Conservation (phyloP, 2,329 filamentous ascomycete genomes). For the Fusarium camptoceras region DNA sequence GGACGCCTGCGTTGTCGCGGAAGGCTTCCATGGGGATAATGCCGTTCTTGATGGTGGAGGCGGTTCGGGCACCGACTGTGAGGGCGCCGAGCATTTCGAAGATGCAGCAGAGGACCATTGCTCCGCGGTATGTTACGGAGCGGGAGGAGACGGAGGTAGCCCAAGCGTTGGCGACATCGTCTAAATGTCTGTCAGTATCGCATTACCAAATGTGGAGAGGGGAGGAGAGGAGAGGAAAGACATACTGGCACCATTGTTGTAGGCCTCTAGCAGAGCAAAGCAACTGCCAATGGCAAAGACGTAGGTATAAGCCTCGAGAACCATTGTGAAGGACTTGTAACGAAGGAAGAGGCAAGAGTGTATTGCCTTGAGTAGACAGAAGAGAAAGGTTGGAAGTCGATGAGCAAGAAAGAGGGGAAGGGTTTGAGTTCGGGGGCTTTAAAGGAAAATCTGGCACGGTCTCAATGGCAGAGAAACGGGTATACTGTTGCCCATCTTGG, state of each 20-base stretch:
- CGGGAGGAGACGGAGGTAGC: slow-evolving; percentile 85
- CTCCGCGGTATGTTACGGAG: slow-evolving; percentile 77
- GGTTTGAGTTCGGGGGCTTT: slow-evolving; percentile 25
- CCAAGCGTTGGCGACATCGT: slow-evolving; percentile 88
- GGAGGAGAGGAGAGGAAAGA: slow-evolving; percentile 39
- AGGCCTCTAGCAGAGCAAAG: slow-evolving; percentile 81
- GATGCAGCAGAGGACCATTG: slow-evolving; percentile 73
- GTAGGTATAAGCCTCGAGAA: slow-evolving; percentile 73
- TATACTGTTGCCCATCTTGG: too few species aligned
- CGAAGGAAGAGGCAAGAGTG: background rate
- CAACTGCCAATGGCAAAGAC: slow-evolving; percentile 80
- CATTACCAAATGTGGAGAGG: too few species aligned
- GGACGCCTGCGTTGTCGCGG: slow-evolving; percentile 70
- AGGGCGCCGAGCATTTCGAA: slow-evolving; percentile 77
- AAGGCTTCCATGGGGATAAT: slow-evolving; percentile 74
- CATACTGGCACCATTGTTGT: slow-evolving; percentile 83
- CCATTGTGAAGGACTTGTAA: slow-evolving; percentile 58
- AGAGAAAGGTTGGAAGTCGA: slow-evolving; percentile 22
- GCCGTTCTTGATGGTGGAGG: slow-evolving; percentile 83
- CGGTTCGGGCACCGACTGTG: slow-evolving; percentile 75
- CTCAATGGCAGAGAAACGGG: background rate
- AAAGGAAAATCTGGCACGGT: slow-evolving; percentile 20
- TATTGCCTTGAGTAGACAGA: slow-evolving; percentile 11
- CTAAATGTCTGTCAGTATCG: slow-evolving; percentile 51
- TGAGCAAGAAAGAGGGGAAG: slow-evolving; percentile 17